Percentiles rank a stretch among this genome's conserved stretches.
Conservation (phyloP, 495 filamentous ascomycete genomes). For the Xylaria scruposa region DNA sequence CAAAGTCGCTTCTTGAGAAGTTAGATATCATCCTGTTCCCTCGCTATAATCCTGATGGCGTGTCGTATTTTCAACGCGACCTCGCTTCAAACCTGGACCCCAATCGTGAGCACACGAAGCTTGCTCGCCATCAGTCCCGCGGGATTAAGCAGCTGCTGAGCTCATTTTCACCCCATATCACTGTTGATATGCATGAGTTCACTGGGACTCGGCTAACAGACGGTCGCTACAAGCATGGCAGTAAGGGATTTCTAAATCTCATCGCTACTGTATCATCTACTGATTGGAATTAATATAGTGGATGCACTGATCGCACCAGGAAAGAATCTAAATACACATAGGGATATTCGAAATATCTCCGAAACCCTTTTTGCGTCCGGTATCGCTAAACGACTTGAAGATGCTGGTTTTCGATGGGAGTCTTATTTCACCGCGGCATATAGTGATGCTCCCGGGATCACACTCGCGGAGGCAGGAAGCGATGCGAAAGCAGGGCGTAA, state of each 20-base stretch:
- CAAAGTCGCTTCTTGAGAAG: constrained; percentile 28
- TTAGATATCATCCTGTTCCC: constrained; percentile 38
- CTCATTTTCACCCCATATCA: constrained; percentile 40
- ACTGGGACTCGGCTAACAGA: constrained; percentile 30
- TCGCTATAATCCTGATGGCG: constrained; percentile 41
- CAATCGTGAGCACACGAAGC: constrained; percentile 45
- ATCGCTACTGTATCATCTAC: not conserved
- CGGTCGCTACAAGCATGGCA: constrained; percentile 39
- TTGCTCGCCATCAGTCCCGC: constrained; percentile 38
- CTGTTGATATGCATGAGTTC: constrained; percentile 46
- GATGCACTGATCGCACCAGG: constrained; percentile 44
- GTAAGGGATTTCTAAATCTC: constrained; percentile 1
- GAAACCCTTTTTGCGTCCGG: constrained; percentile 40
- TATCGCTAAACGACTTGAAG: constrained; percentile 30
- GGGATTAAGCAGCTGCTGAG: constrained; percentile 42
- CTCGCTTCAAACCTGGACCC: constrained; percentile 45
- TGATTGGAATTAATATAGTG: constrained; percentile 22
- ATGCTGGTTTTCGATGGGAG: constrained; percentile 41
- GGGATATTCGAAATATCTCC: constrained; percentile 41
- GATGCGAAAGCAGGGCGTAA: constrained; percentile 44
- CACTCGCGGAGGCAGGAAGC: constrained; percentile 41
- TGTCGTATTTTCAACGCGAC: constrained; percentile 42
- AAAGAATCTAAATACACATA: constrained; percentile 45
- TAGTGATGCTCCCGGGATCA: constrained; percentile 24
- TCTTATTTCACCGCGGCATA: constrained; percentile 41